These are phyloP conservation scores for Triangularia verruculosa DNA, from an alignment of 2,329 filamentous ascomycete species.

Conservation along the genomic window DNA sequence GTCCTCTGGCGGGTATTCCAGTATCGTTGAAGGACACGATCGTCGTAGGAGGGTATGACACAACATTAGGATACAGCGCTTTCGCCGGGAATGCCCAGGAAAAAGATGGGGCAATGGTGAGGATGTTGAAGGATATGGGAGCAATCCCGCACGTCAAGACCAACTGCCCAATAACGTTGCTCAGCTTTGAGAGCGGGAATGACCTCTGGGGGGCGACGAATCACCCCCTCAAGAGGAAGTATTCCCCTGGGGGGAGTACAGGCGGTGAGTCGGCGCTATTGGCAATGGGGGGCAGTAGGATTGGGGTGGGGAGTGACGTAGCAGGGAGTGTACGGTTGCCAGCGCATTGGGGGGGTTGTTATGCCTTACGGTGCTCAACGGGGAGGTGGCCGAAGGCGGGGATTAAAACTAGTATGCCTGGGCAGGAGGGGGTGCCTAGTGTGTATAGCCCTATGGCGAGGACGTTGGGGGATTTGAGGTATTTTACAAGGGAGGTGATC, in stretches of 20 bases:
- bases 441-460: constrained; percentile 92
- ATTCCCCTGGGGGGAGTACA: constrained; percentile 86
- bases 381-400: constrained; percentile 87
- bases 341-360: constrained; percentile 87
- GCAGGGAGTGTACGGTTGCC: constrained; percentile 84
- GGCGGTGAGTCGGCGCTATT: constrained; percentile 81
- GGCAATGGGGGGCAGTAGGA: constrained; percentile 71
- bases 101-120: constrained; percentile 68
- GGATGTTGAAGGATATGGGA: constrained; percentile 79
- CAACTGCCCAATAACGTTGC: constrained; percentile 78
- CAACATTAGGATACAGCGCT: constrained; percentile 74
- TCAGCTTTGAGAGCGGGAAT: constrained; percentile 79
- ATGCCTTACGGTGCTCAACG: constrained; percentile 80
- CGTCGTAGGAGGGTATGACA: constrained; percentile 78
- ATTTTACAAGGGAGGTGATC: constrained; percentile 78
- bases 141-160: constrained; percentile 93
- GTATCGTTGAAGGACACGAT: constrained; percentile 81
- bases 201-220: constrained; percentile 76
- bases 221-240: constrained; percentile 80
- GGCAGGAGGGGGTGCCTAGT: constrained; percentile 83
- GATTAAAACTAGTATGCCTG: constrained; percentile 82
- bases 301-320: constrained; percentile 88
- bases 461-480: constrained; percentile 76
- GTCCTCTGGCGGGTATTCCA: constrained; percentile 82
- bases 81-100: constrained; percentile 65